Base-by-base conservation (phyloP, 2,329 filamentous ascomycete species). In the Phoma sp. region DNA sequence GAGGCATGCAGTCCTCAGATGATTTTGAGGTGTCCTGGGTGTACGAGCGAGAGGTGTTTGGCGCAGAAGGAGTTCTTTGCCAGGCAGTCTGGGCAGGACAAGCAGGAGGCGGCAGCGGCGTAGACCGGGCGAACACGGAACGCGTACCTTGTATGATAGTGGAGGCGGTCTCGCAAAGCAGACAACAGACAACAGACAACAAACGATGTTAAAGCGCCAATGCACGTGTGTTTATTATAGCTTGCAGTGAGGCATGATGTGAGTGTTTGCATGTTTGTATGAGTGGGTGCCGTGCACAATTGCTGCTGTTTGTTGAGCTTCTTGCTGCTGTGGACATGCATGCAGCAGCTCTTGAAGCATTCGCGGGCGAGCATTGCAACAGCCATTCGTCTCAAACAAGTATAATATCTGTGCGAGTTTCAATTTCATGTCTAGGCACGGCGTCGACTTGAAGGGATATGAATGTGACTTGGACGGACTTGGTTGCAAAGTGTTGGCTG, bases 1-100 rank as follows among this genome's bases (percentile, higher is more conserved):
- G 74, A 82, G 44, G 79, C 79, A n/a, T 94, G 90, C 74, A 96
- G 91, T 27, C 80, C 81, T 52, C 95, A 98, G 78, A 92, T 99
- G 91, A 87, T 86, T 8, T 78, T 99, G 64, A 87, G 95, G 66
- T 99, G 95, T 78, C 95, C 96, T 2, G 93, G 91, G 6, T 99
- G 95, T 79, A 93, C 86, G 77, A 98, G 90, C 72, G 91, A 96
- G 69, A 85, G 88, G 67, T 99, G 95, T 76, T 76, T 88, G 50
- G 92, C 93, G 76, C 88, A 87, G 47, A 88, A 88, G 78, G 82
- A 84, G 69, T 89, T 88, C 74, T 89, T 89, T 69, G 80, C 81
- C 3, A 78, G 79, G 12, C 73, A 75, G 55, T 43, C 72, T 74
- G 61, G 71, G 58, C 59, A 67, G 56, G 48, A 63, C 38, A 57